Percentiles rank a stretch among this genome's conserved stretches.
Conservation (phyloP, 345 rosid species). For the Camelina sativa region DNA sequence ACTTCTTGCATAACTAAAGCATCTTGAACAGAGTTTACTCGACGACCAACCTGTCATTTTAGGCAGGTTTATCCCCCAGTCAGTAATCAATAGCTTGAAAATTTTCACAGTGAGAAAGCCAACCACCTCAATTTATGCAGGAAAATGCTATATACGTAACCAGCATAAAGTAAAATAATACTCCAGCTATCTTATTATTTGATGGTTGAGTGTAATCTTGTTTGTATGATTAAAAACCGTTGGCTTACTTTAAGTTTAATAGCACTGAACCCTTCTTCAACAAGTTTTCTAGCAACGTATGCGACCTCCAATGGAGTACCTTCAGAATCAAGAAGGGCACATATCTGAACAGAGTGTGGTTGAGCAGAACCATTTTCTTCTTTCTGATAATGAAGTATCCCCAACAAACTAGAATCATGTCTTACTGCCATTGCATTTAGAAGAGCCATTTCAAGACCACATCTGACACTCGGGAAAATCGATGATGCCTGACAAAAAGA, state of each 20-base stretch:
- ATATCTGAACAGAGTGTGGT: conserved; percentile 60
- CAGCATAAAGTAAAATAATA: background rate
- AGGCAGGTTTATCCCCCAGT: conserved; percentile 37
- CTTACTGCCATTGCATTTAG: conserved; percentile 71
- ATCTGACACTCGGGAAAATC: conserved; percentile 87
- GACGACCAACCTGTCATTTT: conserved; percentile 76
- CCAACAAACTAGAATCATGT: conserved; percentile 59
- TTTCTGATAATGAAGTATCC: conserved; percentile 50
- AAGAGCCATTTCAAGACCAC: conserved; percentile 96
- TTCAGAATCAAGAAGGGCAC: conserved; percentile 81
- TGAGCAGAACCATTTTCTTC: conserved; percentile 50
- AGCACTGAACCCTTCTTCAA: conserved; percentile 80
- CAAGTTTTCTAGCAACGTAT: conserved; percentile 60
- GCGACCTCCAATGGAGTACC: conserved; percentile 85
- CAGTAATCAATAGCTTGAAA: conserved; percentile 35
- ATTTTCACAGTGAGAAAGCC: conserved; percentile 12
- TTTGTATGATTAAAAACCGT: conserved; percentile 14
- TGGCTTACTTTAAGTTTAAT: conserved; percentile 84
- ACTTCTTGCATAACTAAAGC: conserved; percentile 81
- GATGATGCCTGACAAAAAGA: conserved; percentile 63
- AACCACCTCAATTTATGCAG: conserved; percentile 13
- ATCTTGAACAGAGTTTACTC: conserved; percentile 70
- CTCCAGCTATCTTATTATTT: conserved; percentile 27
- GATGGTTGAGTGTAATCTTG: conserved; percentile 31
- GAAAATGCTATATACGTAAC: conserved; percentile 11